Percentiles rank a stretch among this genome's conserved stretches.
Evolutionary conservation across 768 basidiomycete species (phyloP).

Genomic region (Cystoderma amianthinum): DNA sequence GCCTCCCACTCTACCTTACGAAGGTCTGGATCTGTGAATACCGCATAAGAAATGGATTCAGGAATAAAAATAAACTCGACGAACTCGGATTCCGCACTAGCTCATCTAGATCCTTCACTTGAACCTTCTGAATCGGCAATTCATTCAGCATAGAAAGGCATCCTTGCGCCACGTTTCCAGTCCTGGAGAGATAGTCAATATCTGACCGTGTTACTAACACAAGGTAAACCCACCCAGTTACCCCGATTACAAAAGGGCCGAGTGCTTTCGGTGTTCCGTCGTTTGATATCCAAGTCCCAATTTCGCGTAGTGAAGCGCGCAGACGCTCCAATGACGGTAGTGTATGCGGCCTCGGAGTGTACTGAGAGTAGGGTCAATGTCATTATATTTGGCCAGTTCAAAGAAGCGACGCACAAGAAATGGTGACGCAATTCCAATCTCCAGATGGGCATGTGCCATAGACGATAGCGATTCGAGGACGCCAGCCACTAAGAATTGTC

Average conservation of each 20-base stretch:
- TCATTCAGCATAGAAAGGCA: conserved; percentile 66
- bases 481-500: conserved; percentile 70
- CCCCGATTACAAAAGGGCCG: conserved; percentile 74
- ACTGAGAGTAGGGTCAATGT: conserved; percentile 27
- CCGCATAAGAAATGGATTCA: conserved; percentile 2
- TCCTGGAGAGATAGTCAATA: conserved; percentile 28
- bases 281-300: conserved; percentile 47
- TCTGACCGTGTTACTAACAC: background rate
- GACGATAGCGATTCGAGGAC: conserved; percentile 75
- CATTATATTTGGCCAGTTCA: background rate
- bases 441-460: conserved; percentile 73
- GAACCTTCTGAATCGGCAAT: conserved; percentile 57
- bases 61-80: conserved; percentile 6
- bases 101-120: conserved; percentile 45
- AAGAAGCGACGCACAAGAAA: conserved; percentile 54
- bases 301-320: conserved; percentile 43
- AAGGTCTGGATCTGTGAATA: conserved; percentile 44
- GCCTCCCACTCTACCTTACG: conserved; percentile 60
- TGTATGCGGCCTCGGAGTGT: conserved; percentile 77
- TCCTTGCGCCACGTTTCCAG: conserved; percentile 79
- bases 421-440: conserved; percentile 74
- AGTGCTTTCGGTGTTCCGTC: conserved; percentile 55
- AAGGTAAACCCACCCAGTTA: conserved; percentile 61
- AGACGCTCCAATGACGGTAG: conserved; percentile 50
- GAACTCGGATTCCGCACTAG: conserved; percentile 49